Conservation (phyloP, 352 stramenopile species). For the Phytopythium montanum region DNA sequence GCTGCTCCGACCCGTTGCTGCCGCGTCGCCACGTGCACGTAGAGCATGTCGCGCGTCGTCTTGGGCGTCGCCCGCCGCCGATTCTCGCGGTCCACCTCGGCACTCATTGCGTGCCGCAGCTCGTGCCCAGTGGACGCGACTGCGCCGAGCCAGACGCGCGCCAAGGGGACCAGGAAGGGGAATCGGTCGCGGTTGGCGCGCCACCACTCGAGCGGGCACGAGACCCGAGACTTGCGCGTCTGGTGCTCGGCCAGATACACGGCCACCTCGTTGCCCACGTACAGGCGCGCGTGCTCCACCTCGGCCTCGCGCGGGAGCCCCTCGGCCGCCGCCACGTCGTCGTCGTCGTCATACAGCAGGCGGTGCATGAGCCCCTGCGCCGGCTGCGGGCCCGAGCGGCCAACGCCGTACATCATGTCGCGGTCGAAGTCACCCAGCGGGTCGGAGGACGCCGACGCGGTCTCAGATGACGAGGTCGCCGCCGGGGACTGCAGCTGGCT, state of each 20-base stretch:
- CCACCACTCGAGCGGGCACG: constrained; percentile 47
- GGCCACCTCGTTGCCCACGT: constrained; percentile 30
- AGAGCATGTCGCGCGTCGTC: constrained; percentile 16
- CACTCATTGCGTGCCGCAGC: constrained; percentile 2
- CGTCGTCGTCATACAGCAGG: constrained; percentile 47
- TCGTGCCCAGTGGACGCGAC: constrained; percentile 7
- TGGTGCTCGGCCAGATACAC: constrained; percentile 43
- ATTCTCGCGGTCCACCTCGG: constrained; percentile 11
- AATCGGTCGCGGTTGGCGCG: constrained; percentile 33
- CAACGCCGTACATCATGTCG: constrained; percentile 28
- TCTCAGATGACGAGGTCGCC: not conserved
- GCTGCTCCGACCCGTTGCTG: not conserved
- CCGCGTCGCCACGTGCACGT: constrained; percentile 12
- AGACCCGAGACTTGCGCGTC: constrained; percentile 34
- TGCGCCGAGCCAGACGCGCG: constrained; percentile 35
- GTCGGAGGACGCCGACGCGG: constrained; percentile 10
- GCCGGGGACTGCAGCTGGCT: constrained; percentile 18
- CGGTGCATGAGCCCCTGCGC: constrained; percentile 46
- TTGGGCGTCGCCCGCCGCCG: constrained; percentile 2
- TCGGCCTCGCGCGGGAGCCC: constrained; percentile 29
- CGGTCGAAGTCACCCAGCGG: constrained; percentile 25
- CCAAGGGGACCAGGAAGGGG: constrained; percentile 33
- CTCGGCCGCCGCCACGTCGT: constrained; percentile 28
- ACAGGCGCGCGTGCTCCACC: constrained; percentile 32
- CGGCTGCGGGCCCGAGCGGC: not conserved